Evolutionary conservation across 371 early-diverging fungal species (phyloP).

Genomic region (Nematocida ausubeli): DNA sequence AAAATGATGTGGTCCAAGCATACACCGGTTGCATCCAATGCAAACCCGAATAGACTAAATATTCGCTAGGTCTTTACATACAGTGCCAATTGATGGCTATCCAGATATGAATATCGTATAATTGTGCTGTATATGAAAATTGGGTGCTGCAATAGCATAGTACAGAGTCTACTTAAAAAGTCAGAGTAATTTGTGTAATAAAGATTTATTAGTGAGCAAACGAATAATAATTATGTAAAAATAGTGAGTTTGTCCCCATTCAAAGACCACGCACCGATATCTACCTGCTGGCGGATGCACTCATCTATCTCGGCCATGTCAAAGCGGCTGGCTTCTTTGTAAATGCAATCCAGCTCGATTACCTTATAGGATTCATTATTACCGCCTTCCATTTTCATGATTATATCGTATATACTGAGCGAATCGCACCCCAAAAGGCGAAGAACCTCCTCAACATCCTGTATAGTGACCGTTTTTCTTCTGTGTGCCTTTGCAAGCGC

Average conservation of each 20-base stretch:
- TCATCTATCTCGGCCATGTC: conserved; percentile 54
- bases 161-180: no score
- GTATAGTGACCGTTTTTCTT: conserved; percentile 23
- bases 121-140: no score
- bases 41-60: no score
- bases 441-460: conserved; percentile 87
- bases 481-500: conserved; percentile 70
- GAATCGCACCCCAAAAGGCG: conserved; percentile 76
- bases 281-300: conserved; percentile 59
- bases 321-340: conserved; percentile 49
- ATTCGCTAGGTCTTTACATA: no score
- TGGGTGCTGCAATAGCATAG: no score
- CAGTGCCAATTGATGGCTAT: no score
- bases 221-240: conserved; percentile 43
- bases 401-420: conserved; percentile 69
- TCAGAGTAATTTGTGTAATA: no score
- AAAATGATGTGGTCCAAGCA: no score
- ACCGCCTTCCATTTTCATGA: conserved; percentile 55
- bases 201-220: no score
- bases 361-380: conserved; percentile 40
- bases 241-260: conserved; percentile 60
- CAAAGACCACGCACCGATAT: conserved; percentile 58
- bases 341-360: conserved; percentile 49
- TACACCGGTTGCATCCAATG: no score
- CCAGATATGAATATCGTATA: no score